phyloP scores from a whole-genome alignment of 75 land plant genomes.

The Cunninghamia lanceolata region DNA sequence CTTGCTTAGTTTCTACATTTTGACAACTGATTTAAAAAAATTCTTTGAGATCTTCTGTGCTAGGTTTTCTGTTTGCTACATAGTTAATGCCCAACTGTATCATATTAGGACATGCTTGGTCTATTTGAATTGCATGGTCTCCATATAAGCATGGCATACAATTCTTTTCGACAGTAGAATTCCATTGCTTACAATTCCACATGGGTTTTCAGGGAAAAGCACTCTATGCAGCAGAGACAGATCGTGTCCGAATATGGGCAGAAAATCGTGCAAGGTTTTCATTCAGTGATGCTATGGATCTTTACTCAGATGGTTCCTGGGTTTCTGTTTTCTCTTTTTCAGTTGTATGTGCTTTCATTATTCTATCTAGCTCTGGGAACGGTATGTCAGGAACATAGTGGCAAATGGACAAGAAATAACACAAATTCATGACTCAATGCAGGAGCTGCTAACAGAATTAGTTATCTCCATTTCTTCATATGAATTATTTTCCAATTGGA shows the following conservation, averaged over 20 bases:
- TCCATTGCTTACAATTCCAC: neutral
- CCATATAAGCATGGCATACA: neutral
- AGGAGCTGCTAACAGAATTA: neutral
- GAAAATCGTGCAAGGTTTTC: conserved; percentile 83
- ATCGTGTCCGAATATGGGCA: conserved; percentile 92
- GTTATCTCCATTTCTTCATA: neutral
- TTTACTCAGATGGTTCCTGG: conserved; percentile 91
- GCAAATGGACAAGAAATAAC: neutral
- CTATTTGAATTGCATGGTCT: neutral
- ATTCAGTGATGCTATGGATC: conserved; percentile 93
- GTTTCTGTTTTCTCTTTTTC: conserved; percentile 94
- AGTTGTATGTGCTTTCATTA: conserved; percentile 89
- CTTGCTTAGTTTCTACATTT: neutral
- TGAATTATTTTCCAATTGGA: neutral
- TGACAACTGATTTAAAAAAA: neutral
- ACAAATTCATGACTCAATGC: neutral
- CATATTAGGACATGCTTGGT: neutral
- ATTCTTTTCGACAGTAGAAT: neutral
- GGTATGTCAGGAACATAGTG: conserved; percentile 56
- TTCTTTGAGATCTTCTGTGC: neutral
- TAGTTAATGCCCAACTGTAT: neutral
- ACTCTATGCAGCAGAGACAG: conserved; percentile 97
- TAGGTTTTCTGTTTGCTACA: neutral
- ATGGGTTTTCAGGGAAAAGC: conserved; percentile 76
- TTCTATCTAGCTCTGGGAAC: conserved; percentile 57